phyloP scores from a whole-genome alignment of 1,284 basidiomycete genomes.

The Pyrrhoderma noxium region DNA sequence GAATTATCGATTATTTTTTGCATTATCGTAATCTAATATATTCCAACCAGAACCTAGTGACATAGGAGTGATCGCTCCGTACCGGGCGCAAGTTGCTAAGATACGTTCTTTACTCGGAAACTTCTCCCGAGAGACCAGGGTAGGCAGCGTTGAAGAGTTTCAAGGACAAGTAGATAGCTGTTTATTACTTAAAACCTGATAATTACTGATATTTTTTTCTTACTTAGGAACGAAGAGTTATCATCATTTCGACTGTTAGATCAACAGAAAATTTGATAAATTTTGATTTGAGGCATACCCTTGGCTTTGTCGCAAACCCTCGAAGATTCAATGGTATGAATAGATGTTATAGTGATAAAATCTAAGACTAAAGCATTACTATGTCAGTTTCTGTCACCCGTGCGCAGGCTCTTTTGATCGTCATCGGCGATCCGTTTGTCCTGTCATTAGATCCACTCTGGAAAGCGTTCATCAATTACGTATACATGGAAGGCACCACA shows the following conservation, averaged over 20 bases:
- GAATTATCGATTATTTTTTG: slow-evolving; percentile 9
- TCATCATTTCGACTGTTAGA: slow-evolving; percentile 41
- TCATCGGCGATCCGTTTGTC: slow-evolving; percentile 48
- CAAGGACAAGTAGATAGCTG: slow-evolving; percentile 50
- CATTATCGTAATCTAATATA: not conserved
- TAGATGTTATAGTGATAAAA: too few species aligned
- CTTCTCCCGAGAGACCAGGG: slow-evolving; percentile 36
- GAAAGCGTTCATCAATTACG: slow-evolving; percentile 46
- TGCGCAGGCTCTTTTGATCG: slow-evolving; percentile 49
- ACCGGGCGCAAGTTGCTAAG: slow-evolving; percentile 45
- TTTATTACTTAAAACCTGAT: too few species aligned
- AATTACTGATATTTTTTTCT: slow-evolving; percentile 18
- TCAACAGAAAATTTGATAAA: slow-evolving; percentile 32
- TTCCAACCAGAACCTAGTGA: slow-evolving; percentile 29
- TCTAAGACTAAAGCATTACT: too few species aligned
- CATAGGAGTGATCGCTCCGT: slow-evolving; percentile 50
- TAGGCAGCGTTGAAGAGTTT: slow-evolving; percentile 56
- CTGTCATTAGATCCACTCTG: slow-evolving; percentile 45
- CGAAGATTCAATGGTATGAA: slow-evolving; percentile 39
- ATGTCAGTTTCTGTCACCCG: slow-evolving; percentile 41
- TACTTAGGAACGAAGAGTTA: slow-evolving; percentile 31
- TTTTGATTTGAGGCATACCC: slow-evolving; percentile 36
- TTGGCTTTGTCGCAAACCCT: slow-evolving; percentile 40
- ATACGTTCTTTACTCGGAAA: slow-evolving; percentile 33
- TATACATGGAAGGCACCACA: slow-evolving; percentile 40